These are phyloP conservation scores for Thamnidium elegans DNA, from an alignment of 192 early-diverging fungal genomes.

Conservation along the genomic window DNA sequence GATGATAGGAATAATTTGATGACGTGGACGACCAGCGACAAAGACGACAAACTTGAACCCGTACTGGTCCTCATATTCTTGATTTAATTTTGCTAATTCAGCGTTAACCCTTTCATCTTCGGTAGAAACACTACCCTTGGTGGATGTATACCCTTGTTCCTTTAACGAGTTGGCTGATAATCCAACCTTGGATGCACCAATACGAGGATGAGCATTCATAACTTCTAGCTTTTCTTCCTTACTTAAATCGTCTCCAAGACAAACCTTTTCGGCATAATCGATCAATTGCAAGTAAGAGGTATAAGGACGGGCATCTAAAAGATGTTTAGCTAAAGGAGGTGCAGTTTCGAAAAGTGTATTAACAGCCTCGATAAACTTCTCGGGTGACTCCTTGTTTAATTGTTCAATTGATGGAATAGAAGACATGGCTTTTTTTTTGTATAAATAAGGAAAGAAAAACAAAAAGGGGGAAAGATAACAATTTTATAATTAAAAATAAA, in stretches of 20 bases:
- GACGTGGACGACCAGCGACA: constrained; percentile 72
- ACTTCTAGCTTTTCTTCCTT: constrained; percentile 69
- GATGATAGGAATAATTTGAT: constrained; percentile 74
- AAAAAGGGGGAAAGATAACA: too few relatives aligned
- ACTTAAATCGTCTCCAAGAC: constrained; percentile 51
- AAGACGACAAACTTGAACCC: constrained; percentile 85
- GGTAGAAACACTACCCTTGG: constrained; percentile 32
- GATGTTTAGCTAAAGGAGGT: constrained; percentile 70
- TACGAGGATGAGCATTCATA: constrained; percentile 88
- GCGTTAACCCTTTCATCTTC: constrained; percentile 53
- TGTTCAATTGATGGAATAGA: constrained; percentile 63
- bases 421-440: constrained; percentile 24
- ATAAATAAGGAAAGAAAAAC: constrained; percentile 13
- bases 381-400: constrained; percentile 54
- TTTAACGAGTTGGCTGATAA: constrained; percentile 69
- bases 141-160: constrained; percentile 63
- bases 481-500: too few relatives aligned
- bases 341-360: constrained; percentile 83
- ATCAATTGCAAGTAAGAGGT: constrained; percentile 66
- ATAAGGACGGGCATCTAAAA: constrained; percentile 71
- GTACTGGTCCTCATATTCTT: constrained; percentile 70
- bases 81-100: constrained; percentile 56
- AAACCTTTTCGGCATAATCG: constrained; percentile 45
- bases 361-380: constrained; percentile 57
- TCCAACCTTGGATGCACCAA: constrained; percentile 69